Percentiles rank a stretch among this genome's conserved stretches.
Evolutionary conservation across 495 filamentous ascomycete genomes (phyloP).

Genomic region (Aspergillus cristatus): DNA sequence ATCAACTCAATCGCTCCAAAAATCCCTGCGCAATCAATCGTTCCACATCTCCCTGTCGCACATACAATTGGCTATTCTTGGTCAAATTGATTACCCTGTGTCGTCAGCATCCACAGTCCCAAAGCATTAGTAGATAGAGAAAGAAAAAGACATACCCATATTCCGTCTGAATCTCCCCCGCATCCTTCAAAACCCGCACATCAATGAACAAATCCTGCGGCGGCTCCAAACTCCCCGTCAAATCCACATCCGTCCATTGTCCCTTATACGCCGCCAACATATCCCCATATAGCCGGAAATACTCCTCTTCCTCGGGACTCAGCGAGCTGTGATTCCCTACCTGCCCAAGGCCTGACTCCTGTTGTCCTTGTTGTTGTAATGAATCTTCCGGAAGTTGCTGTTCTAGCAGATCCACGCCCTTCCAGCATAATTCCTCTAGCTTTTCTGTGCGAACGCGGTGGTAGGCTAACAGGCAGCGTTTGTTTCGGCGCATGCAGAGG

Average conservation of each 20-base stretch:
- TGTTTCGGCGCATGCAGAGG: conserved; percentile 90
- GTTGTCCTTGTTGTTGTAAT: conserved; percentile 13
- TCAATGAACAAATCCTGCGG: conserved; percentile 96
- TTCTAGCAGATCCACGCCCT: conserved; percentile 69
- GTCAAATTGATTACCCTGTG: conserved; percentile 85
- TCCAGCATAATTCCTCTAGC: conserved; percentile 91
- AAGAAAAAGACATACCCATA: conserved; percentile 61
- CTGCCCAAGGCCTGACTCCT: conserved; percentile 11
- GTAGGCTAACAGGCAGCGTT: conserved; percentile 91
- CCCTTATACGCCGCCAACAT: conserved; percentile 94
- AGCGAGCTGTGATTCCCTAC: conserved; percentile 60
- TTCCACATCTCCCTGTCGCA: conserved; percentile 94
- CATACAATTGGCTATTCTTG: conserved; percentile 97
- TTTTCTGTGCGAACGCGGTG: conserved; percentile 84
- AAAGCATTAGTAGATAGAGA: background rate
- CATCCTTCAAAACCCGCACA: conserved; percentile 92
- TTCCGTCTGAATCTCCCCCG: conserved; percentile 97
- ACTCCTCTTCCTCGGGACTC: conserved; percentile 96
- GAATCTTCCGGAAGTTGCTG: conserved; percentile 36
- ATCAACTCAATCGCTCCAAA: conserved; percentile 80
- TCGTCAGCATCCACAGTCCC: conserved; percentile 3
- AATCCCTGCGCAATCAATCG: conserved; percentile 94
- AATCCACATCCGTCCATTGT: conserved; percentile 96
- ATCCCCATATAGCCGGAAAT: conserved; percentile 83
- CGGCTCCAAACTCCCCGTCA: conserved; percentile 91